phyloP scores from a whole-genome alignment of 2,329 filamentous ascomycete genomes.

The Ophiocordyceps sinensis region DNA sequence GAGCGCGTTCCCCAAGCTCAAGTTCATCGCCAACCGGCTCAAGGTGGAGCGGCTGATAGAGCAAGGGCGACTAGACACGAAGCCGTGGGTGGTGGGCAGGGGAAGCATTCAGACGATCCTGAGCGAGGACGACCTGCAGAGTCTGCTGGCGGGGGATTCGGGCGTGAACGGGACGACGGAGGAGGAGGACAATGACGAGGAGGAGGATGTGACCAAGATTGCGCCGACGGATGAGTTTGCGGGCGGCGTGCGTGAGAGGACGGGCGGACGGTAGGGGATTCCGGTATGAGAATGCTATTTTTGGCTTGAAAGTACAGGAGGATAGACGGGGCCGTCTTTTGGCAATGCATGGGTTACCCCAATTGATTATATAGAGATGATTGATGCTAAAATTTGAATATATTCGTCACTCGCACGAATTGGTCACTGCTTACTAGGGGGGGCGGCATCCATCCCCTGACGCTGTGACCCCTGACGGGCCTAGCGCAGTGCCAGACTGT shows the following conservation, averaged over 20 bases:
- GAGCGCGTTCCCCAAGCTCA: constrained; percentile 78
- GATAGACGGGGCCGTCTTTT: too few species aligned
- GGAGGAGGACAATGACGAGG: constrained; percentile 22
- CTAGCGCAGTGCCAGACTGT: constrained; percentile 5
- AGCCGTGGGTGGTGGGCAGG: constrained; percentile 28
- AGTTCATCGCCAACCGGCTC: constrained; percentile 79
- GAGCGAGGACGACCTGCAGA: constrained; percentile 44
- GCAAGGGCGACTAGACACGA: constrained; percentile 38
- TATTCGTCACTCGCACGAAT: too few species aligned
- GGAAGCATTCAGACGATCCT: constrained; percentile 45
- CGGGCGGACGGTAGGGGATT: not conserved
- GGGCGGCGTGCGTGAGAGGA: not conserved
- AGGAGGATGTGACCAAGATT: constrained; percentile 10
- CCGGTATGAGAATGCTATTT: too few species aligned
- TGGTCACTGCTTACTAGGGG: too few species aligned
- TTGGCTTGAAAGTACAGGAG: too few species aligned
- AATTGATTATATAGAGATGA: too few species aligned
- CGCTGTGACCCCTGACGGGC: too few species aligned
- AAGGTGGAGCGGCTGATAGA: constrained; percentile 64
- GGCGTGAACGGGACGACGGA: constrained; percentile 15
- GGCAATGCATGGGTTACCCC: too few species aligned
- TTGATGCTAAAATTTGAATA: too few species aligned
- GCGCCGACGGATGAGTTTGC: not conserved
- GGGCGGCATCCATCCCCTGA: too few species aligned
- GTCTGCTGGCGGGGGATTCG: constrained; percentile 26